phyloP scores from a whole-genome alignment of 768 basidiomycete species.

The Gymnopilus junonius region DNA sequence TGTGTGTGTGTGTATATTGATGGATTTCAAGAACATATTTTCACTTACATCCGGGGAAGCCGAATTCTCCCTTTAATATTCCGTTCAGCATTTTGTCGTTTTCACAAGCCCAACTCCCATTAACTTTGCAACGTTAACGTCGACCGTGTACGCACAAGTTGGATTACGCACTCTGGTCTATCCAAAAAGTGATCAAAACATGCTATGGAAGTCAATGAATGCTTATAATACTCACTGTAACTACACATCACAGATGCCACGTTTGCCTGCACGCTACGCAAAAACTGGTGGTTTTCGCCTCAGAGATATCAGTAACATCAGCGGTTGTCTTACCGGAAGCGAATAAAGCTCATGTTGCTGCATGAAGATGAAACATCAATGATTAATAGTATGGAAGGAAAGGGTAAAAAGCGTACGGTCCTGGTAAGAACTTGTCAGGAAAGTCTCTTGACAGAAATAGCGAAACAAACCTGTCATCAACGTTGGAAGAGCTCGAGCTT shows the following conservation, averaged over 20 bases:
- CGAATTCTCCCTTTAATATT: constrained; percentile 67
- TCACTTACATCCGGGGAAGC: constrained; percentile 66
- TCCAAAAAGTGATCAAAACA: not conserved
- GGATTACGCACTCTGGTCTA: constrained; percentile 38
- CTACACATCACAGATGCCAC: constrained; percentile 73
- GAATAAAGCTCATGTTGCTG: constrained; percentile 64
- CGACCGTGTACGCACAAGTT: not conserved
- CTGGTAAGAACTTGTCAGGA: constrained; percentile 19
- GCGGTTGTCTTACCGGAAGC: constrained; percentile 42
- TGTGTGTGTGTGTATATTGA: constrained; percentile 26
- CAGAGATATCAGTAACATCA: not conserved
- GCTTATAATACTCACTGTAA: constrained; percentile 44
- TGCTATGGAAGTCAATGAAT: constrained; percentile 43
- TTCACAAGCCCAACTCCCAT: constrained; percentile 66
- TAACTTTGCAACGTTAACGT: constrained; percentile 34
- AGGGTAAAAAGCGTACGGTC: constrained; percentile 32
- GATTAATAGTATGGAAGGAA: not conserved
- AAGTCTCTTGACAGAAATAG: not conserved
- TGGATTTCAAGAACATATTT: not conserved
- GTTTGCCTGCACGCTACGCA: constrained; percentile 65
- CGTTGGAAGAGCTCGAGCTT: constrained; percentile 41
- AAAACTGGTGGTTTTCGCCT: constrained; percentile 35
- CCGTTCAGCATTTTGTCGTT: constrained; percentile 62
- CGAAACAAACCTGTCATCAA: constrained; percentile 45
- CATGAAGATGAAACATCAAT: not conserved